These are phyloP conservation scores for Acacia confusa DNA, from an alignment of 306 rosid genomes.

Conservation along the genomic window DNA sequence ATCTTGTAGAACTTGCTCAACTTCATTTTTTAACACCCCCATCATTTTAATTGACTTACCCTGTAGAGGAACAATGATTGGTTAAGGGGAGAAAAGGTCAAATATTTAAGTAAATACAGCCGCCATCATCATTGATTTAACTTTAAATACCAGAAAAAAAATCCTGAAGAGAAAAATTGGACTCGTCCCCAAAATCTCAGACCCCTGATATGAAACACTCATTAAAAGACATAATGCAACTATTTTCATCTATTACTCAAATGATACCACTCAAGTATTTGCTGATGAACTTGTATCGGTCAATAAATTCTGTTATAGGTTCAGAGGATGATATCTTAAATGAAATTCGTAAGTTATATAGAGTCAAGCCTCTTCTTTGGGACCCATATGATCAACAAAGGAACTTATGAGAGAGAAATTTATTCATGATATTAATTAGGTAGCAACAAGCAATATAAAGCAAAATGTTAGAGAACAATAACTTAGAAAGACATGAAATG, in stretches of 20 bases:
- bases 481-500: not conserved
- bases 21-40: conserved; percentile 79
- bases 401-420: not conserved
- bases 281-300: not conserved
- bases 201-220: not conserved
- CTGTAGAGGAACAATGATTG: conserved; percentile 39
- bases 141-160: not conserved
- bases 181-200: not conserved
- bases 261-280: not conserved
- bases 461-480: conserved; percentile 9
- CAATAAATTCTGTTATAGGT: not conserved
- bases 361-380: not conserved
- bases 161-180: conserved; percentile 2
- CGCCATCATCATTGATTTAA: not conserved
- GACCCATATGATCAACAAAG: not conserved
- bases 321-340: not conserved
- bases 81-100: conserved; percentile 17
- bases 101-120: conserved; percentile 8
- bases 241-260: not conserved
- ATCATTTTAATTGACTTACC: conserved; percentile 81
- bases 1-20: conserved; percentile 73
- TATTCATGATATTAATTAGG: not conserved
- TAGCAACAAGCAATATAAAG: conserved; percentile 1
- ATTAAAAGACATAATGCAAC: not conserved
- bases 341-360: conserved; percentile 3